Evolutionary conservation across 2,329 filamentous ascomycete species (phyloP).

Genomic region (Apiospora hydei): DNA sequence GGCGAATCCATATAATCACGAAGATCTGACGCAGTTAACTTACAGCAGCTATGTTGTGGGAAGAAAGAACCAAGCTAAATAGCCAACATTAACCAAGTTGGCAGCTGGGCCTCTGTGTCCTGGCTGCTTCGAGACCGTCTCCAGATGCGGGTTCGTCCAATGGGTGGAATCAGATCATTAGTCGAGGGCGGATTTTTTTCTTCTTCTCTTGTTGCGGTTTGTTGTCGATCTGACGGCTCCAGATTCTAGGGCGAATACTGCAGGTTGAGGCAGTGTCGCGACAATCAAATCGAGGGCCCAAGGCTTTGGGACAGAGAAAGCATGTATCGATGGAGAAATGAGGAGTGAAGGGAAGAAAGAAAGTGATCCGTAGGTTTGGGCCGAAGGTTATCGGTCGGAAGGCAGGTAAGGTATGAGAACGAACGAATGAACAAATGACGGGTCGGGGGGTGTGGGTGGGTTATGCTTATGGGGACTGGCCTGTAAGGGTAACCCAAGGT

Average conservation of each 20-base stretch:
- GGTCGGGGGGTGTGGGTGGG: constrained; percentile 16
- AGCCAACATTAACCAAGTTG: constrained; percentile 19
- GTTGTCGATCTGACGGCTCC: background rate
- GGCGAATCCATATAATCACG: background rate
- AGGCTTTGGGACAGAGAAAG: constrained; percentile 18
- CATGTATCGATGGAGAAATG: constrained; percentile 14
- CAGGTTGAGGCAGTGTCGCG: background rate
- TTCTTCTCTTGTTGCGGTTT: background rate
- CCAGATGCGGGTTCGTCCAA: constrained; percentile 15
- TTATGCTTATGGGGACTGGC: constrained; percentile 20
- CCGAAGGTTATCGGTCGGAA: constrained; percentile 18
- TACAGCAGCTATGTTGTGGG: background rate
- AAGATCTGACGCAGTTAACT: background rate
- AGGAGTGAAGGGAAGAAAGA: constrained; percentile 10
- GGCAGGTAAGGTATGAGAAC: constrained; percentile 18
- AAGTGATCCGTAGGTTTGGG: constrained; percentile 21
- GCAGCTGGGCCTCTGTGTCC: constrained; percentile 8
- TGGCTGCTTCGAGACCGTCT: constrained; percentile 3
- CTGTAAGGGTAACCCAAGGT: constrained; percentile 13
- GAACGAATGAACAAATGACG: constrained; percentile 21
- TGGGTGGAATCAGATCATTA: background rate
- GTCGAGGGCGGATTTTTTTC: background rate
- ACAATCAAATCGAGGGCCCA: constrained; percentile 1
- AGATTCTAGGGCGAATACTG: background rate
- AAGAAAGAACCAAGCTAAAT: background rate